Conservation (phyloP, 495 filamentous ascomycete genomes). For the Hypoxylon lienhwacheense region DNA sequence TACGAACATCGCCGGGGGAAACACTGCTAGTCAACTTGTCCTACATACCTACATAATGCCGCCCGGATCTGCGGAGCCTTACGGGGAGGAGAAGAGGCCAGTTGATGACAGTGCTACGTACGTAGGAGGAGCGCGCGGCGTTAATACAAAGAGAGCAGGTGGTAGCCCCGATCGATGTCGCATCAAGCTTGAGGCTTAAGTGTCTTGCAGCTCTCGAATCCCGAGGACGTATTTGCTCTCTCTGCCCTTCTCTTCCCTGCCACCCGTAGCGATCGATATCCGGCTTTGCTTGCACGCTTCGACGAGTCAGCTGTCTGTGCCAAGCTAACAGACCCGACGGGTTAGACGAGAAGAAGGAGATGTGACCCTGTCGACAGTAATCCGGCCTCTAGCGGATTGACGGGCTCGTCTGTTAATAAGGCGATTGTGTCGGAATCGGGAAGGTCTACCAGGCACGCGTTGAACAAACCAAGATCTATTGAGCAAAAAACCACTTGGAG, state of each 20-base stretch:
- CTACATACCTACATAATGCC: not conserved
- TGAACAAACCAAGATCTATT: constrained; percentile 14
- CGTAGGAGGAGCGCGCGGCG: constrained; percentile 14
- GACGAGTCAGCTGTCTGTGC: constrained; percentile 3
- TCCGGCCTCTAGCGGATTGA: too few species aligned
- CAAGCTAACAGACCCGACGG: constrained; percentile 18
- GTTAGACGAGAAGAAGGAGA: constrained; percentile 18
- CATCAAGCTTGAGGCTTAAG: constrained; percentile 32
- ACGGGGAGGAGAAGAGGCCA: constrained; percentile 9
- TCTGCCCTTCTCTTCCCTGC: constrained; percentile 7
- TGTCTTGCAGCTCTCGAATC: constrained; percentile 6
- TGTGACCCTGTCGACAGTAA: constrained; percentile 16
- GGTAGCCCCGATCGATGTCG: constrained; percentile 21
- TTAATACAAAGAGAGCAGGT: constrained; percentile 30
- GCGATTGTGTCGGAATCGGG: constrained; percentile 24
- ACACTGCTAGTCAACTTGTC: not conserved
- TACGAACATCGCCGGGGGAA: not conserved
- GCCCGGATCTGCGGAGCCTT: constrained; percentile 1
- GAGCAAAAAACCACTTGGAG: not conserved
- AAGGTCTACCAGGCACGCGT: constrained; percentile 19
- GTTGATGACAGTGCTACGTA: constrained; percentile 4
- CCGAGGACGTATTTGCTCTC: constrained; percentile 8
- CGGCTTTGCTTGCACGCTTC: constrained; percentile 12
- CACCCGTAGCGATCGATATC: constrained; percentile 17
- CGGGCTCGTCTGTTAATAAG: constrained; percentile 10